Conservation (phyloP, 2,329 filamentous ascomycete species). For the Penicillium griseofulvum region DNA sequence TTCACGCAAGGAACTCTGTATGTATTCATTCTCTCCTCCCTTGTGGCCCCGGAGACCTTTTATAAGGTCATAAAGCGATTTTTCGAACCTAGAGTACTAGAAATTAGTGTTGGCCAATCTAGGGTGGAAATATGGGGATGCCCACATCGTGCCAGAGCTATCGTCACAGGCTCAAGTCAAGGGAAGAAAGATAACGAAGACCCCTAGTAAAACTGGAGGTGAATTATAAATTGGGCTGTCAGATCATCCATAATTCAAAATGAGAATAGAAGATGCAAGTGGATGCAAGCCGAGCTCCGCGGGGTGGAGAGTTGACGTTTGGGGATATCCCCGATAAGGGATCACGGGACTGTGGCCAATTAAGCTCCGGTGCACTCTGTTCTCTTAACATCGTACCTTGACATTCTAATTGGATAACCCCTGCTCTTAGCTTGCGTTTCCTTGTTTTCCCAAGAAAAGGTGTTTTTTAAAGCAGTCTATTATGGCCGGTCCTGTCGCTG, state of each 20-base stretch:
- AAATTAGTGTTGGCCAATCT: neutral
- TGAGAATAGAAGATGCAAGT: neutral
- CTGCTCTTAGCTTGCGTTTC: neutral
- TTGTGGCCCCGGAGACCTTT: slow-evolving; percentile 93
- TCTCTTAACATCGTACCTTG: neutral
- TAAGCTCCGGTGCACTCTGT: neutral
- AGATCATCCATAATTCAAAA: neutral
- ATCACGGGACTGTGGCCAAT: slow-evolving; percentile 22
- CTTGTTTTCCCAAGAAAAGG: no score
- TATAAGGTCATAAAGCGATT: slow-evolving; percentile 98
- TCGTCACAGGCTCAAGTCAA: neutral
- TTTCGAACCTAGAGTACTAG: slow-evolving; percentile 76
- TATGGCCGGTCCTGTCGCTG: slow-evolving; percentile 14
- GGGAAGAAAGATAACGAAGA: neutral
- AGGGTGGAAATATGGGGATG: neutral
- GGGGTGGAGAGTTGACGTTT: slow-evolving; percentile 2
- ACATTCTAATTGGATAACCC: neutral
- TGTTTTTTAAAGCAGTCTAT: neutral
- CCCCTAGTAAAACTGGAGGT: neutral
- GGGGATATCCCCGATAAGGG: slow-evolving; percentile 16
- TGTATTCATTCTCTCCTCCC: slow-evolving; percentile 91
- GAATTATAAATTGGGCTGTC: neutral
- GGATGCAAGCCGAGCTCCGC: slow-evolving; percentile 6
- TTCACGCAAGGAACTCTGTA: slow-evolving; percentile 90
- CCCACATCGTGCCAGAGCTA: slow-evolving; percentile 1